Percentiles rank a stretch among this genome's conserved stretches.
These are phyloP conservation scores for Zymoseptoria tritici DNA, from an alignment of 2,329 filamentous ascomycete genomes.

Conservation along the genomic window DNA sequence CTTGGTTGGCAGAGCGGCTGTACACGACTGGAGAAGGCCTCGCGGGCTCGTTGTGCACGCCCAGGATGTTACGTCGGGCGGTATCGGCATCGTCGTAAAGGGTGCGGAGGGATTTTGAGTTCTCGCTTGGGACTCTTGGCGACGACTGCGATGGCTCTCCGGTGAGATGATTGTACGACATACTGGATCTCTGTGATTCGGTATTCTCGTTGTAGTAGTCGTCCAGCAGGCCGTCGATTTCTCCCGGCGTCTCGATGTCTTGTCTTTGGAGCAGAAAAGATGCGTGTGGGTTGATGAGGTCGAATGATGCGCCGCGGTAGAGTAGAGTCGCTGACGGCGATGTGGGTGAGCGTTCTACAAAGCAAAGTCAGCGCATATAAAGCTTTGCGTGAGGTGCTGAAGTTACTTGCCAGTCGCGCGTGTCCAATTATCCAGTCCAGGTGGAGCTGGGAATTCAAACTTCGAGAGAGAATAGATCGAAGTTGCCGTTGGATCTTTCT, in stretches of 20 bases:
- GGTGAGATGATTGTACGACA: constrained; percentile 5
- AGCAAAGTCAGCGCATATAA: constrained; percentile 7
- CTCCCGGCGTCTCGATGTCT: constrained; percentile 25
- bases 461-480: constrained; percentile 23
- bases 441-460: constrained; percentile 25
- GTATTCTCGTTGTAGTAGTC: constrained; percentile 23
- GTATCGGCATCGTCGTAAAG: constrained; percentile 23
- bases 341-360: constrained; percentile 17
- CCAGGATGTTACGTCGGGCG: constrained; percentile 25
- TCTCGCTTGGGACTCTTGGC: constrained; percentile 10
- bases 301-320: constrained; percentile 29
- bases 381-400: background rate
- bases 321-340: constrained; percentile 24
- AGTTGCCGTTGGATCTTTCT: constrained; percentile 2
- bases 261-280: constrained; percentile 24
- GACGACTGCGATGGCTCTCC: constrained; percentile 15
- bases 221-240: constrained; percentile 28
- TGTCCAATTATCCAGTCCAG: constrained; percentile 20
- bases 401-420: constrained; percentile 22
- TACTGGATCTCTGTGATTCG: constrained; percentile 6
- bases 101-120: constrained; percentile 12
- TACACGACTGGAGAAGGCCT: background rate
- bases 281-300: constrained; percentile 30
- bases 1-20: background rate
- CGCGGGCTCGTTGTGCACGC: constrained; percentile 2